Evolutionary conservation across 306 rosid species (phyloP), one percentile per base, ranked within the genome.

Genomic region (Inga laurina): DNA sequence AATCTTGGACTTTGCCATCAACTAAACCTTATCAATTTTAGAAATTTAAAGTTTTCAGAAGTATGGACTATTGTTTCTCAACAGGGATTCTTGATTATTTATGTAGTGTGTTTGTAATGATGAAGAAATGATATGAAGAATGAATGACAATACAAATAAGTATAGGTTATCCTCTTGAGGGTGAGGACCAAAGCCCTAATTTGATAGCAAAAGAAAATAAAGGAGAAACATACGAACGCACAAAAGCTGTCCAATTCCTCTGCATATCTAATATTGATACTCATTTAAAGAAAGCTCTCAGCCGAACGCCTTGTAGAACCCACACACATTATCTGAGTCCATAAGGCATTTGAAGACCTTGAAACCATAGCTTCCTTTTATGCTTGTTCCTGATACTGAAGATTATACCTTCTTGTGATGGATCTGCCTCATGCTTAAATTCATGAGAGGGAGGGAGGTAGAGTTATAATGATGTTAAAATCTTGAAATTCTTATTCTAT

Each of bases 401-500:
- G 39, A 7, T 44, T 32, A 24, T 84, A 18, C 32, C 71, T 76
- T 54, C 80, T 45, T 10, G 22, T 18, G 52, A 59, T 65, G 39
- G 79, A 65, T 83, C 43, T 61, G 56, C 78, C 74, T 68, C 15
- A 0, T 54, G 64, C 32, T 62, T 71, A 57, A 80, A 76, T 51
- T 62, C 61, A 70, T 68, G n/a, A 2, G 59, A 66, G 24, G 21
- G 62, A 27, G 30, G 49, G 13, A 56, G 70, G 1, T 61, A 59
- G 35, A 61, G 35, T 2, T 66, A 67, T 76, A 64, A 52, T 78
- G 11, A 56, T 39, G 18, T 54, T 69, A 66, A 66, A 37, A 62
- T 45, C 35, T 84, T 68, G 72, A 34, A 74, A 67, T 73, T 46
- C 57, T 74, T 57, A 54, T 66, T 21, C 45, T n/a, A 82, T 82